Base-by-base conservation (phyloP, 495 filamentous ascomycete genomes). In the Penicillium paradoxum region DNA sequence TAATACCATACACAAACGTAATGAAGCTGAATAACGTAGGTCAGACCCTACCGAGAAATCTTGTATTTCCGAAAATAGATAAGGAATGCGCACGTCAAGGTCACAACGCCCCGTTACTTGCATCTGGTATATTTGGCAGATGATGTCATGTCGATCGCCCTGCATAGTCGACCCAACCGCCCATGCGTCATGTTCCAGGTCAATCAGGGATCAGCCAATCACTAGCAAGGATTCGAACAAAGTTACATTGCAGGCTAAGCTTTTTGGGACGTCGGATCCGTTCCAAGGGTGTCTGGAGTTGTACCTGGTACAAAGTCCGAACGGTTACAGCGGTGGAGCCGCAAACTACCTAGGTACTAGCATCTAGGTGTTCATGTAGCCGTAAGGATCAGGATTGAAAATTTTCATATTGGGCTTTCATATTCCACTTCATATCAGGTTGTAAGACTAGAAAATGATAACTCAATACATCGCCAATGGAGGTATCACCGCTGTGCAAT, bases 401-500 rank as follows among this genome's bases (percentile, higher is more conserved):
- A 17, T 11, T 4, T 10, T 27, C 40, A 17, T 13, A 27, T 49
- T 39, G 21, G 34, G 8, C 6, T 18, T 49, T 48, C 17, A 15
- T 11, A 32, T 40, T 51, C 14, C 18, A 24, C 6, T 29, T 36
- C 19, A 24, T 49, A 21, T 38, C 21, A n/a, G 15, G 17, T 13
- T 25, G 32, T 24, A 17, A 42, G 29, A 24, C 17, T n/a, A 33
- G n/a, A n/a, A 25, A 25, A 34, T 25, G 8, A 38, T 37, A 17
- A 38, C 21, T 45, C 6, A 53, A 45, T 45, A 50, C 46, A 54
- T 55, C 27, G 56, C 56, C 56, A 47, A 51, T 50, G 36, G 46
- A 58, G 51, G 55, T 54, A 61, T 54, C 54, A 58, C 27, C 39
- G 40, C 46, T 53, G 45, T 40, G 30, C 27, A 49, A 56, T 58